Conservation (phyloP, 768 basidiomycete species). For the Panellus pusillus region DNA sequence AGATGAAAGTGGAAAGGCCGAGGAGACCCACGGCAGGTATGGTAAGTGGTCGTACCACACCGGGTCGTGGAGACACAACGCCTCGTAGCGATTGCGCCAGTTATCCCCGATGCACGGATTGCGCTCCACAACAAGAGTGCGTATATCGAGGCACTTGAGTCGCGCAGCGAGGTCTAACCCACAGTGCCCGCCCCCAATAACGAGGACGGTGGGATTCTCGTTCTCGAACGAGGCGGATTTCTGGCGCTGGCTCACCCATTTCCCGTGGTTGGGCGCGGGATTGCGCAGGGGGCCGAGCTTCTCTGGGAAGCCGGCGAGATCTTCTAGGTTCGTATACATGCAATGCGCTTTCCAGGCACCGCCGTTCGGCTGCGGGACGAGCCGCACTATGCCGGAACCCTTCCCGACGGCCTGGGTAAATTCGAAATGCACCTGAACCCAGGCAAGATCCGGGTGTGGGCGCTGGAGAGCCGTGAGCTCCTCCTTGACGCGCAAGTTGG, state of each 20-base stretch:
- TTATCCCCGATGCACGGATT: constrained; percentile 59
- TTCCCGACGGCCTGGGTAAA: constrained; percentile 32
- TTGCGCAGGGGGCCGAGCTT: constrained; percentile 11
- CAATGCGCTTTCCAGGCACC: constrained; percentile 53
- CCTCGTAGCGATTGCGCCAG: constrained; percentile 68
- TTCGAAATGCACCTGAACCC: constrained; percentile 15
- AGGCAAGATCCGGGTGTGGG: constrained; percentile 40
- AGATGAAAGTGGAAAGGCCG: not conserved
- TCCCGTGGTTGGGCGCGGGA: constrained; percentile 13
- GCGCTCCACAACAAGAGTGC: constrained; percentile 61
- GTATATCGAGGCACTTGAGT: constrained; percentile 51
- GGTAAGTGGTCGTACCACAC: constrained; percentile 57
- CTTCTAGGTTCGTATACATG: constrained; percentile 54
- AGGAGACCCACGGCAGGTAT: constrained; percentile 36
- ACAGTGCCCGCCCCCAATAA: constrained; percentile 53
- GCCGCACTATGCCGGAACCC: constrained; percentile 46
- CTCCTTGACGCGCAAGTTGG: constrained; percentile 22
- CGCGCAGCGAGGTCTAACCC: constrained; percentile 61
- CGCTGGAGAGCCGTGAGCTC: constrained; percentile 17
- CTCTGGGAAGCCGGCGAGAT: constrained; percentile 49
- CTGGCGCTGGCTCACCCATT: constrained; percentile 22
- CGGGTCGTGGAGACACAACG: constrained; percentile 65
- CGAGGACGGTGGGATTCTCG: constrained; percentile 54
- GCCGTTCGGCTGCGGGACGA: constrained; percentile 38
- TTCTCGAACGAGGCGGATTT: constrained; percentile 35